A percentile compares a stretch with the other conserved stretches of the same genome.
phyloP scores from a whole-genome alignment of 2,329 filamentous ascomycete genomes.

The Colletotrichum musicola region DNA sequence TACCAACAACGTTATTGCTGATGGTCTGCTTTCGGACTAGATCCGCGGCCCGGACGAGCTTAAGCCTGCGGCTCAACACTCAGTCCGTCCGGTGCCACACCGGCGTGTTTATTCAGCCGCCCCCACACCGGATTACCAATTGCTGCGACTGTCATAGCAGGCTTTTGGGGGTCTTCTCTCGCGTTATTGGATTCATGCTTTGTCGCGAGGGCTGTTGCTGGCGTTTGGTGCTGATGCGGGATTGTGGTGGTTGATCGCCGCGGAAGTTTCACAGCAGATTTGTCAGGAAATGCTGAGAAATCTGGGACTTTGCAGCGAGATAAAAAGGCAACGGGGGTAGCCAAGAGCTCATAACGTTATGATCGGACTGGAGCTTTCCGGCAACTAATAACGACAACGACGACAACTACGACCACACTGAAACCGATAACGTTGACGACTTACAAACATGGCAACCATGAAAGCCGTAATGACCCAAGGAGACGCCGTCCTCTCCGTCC shows the following conservation, averaged over 20 bases:
- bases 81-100: not conserved
- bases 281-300: no score
- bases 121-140: not conserved
- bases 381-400: no score
- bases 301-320: no score
- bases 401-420: not conserved
- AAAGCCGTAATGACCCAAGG: constrained; percentile 50
- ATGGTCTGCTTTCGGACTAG: not conserved
- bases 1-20: not conserved
- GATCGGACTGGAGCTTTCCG: no score
- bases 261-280: no score
- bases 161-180: no score
- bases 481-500: constrained; percentile 43
- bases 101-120: not conserved
- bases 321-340: no score
- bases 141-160: not conserved
- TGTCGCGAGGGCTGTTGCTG: no score
- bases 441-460: not conserved
- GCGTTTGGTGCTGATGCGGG: not conserved
- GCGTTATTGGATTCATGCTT: not conserved
- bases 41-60: not conserved
- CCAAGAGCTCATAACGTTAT: no score
- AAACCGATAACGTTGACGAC: not conserved
- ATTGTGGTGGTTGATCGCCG: not conserved
- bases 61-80: not conserved